Base-by-base conservation (phyloP, 2,329 filamentous ascomycete species). In the Aspergillus pseudotamarii region DNA sequence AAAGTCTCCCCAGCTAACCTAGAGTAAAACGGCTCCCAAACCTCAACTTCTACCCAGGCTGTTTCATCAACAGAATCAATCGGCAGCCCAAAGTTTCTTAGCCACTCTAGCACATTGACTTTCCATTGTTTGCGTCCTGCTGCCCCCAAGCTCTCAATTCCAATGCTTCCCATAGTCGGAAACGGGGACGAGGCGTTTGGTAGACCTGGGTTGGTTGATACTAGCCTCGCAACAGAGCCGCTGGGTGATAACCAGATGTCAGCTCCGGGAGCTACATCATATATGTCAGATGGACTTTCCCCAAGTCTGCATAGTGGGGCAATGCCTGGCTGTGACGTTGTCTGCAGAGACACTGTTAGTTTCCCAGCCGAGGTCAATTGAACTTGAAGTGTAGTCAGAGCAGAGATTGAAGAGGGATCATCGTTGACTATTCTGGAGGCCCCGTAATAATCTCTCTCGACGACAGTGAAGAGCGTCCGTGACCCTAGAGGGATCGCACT, bases 231-330 rank as follows among this genome's bases (percentile, higher is more conserved):
- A 60, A 79, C 71, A 6, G 75, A 75, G 16, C 76, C 78, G 55
- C 73, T 78, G 14, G 79, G 79, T 38, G 75, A 76, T 36, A 81
- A 69, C 79, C 79, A 81, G 32, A 81, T 62, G 66, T 80, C 76
- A 5, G 65, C 71, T 14, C 73, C 75, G 23, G 70, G 66, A n/a
- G 69, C 65, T 26, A 66, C 55, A 26, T 69, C 58, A 6, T 57
- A 50, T 28, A 69, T 21, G 43, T 71, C 68, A 21, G 64, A 26
- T 34, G 62, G 63, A 21, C 69, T 61, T 48, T 68, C 63, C 10
- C 64, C 63, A 43, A 71, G 69, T 21, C 64, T 67, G 32, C 62
- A 69, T 28, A 81, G 69, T 58, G 76, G 76, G 45, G 63, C 66
- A 30, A 81, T 71, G 1, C 78, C 78, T 48, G 68, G 60, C 62